Evolutionary conservation across 139 green algal genomes (phyloP).

Genomic region (Chlorella sp.): DNA sequence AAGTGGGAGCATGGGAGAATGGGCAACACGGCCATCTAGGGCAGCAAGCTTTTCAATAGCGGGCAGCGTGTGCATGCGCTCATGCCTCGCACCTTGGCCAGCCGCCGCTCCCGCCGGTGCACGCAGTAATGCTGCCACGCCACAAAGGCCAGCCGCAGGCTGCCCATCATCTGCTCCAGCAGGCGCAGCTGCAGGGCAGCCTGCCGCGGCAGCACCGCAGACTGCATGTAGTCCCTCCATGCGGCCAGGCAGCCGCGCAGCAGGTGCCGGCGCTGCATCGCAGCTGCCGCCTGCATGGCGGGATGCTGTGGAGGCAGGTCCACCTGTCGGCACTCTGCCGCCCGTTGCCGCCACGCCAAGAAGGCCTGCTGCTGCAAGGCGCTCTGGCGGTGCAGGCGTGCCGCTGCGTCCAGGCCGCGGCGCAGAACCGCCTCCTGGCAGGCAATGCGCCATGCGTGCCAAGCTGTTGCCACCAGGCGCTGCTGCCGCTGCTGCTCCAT

Average conservation of each 20-base stretch:
- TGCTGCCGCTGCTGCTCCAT: not conserved
- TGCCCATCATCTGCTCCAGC: conserved; percentile 18
- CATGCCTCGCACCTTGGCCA: not conserved
- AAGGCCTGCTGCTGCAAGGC: not conserved
- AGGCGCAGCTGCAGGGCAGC: conserved; percentile 1
- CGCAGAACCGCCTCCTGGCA: not conserved
- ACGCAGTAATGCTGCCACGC: conserved; percentile 15
- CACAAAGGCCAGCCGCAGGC: not conserved
- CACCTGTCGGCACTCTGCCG: not conserved
- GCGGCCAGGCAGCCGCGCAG: not conserved
- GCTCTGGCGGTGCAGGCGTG: not conserved
- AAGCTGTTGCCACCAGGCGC: not conserved
- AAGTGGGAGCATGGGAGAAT: not conserved
- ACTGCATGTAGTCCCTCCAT: conserved; percentile 15
- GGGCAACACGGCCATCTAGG: not conserved
- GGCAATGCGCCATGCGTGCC: not conserved
- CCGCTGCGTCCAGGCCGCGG: not conserved
- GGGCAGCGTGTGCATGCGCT: too few relatives aligned
- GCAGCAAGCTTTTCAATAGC: not conserved
- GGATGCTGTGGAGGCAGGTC: conserved; percentile 14
- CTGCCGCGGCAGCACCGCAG: not conserved
- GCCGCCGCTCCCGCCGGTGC: not conserved
- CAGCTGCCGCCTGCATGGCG: not conserved
- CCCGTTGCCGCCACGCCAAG: not conserved
- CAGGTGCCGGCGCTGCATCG: conserved; percentile 8